These are phyloP conservation scores for Crataegus laevigata DNA, from an alignment of 306 rosid genomes.

Conservation along the genomic window DNA sequence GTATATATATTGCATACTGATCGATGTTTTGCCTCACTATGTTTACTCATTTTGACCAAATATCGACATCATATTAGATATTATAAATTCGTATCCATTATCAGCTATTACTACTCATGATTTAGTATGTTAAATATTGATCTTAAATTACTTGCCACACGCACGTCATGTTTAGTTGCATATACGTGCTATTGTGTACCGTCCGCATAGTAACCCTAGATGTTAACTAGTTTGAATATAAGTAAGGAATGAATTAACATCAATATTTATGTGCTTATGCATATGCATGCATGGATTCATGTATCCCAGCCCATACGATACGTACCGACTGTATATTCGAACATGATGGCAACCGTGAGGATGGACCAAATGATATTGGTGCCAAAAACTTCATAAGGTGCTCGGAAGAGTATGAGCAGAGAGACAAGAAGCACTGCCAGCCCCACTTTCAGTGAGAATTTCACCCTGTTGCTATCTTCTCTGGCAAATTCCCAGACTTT, in stretches of 20 bases:
- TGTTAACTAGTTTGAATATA: not conserved
- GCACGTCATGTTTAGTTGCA: not conserved
- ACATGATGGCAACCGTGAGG: slow-evolving; percentile 66
- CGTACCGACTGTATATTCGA: slow-evolving; percentile 79
- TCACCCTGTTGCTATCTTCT: slow-evolving; percentile 47
- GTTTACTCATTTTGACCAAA: too few species aligned
- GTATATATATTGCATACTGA: not conserved
- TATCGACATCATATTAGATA: not conserved
- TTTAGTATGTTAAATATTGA: not conserved
- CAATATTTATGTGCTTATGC: not conserved
- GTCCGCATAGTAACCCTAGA: not conserved
- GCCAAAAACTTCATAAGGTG: slow-evolving; percentile 62
- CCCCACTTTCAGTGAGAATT: slow-evolving; percentile 66
- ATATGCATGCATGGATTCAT: not conserved
- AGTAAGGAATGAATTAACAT: not conserved
- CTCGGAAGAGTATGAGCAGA: slow-evolving; percentile 45
- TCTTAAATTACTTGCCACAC: not conserved
- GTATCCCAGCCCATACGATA: not conserved
- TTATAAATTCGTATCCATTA: not conserved
- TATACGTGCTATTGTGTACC: not conserved
- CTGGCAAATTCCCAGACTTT: slow-evolving; percentile 40
- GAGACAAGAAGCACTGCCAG: slow-evolving; percentile 62
- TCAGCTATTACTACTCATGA: not conserved
- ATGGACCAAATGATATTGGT: slow-evolving; percentile 65
- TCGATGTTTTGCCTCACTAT: too few species aligned